phyloP scores from a whole-genome alignment of 2,329 filamentous ascomycete species.

The Chaetomiaceae sp. region DNA sequence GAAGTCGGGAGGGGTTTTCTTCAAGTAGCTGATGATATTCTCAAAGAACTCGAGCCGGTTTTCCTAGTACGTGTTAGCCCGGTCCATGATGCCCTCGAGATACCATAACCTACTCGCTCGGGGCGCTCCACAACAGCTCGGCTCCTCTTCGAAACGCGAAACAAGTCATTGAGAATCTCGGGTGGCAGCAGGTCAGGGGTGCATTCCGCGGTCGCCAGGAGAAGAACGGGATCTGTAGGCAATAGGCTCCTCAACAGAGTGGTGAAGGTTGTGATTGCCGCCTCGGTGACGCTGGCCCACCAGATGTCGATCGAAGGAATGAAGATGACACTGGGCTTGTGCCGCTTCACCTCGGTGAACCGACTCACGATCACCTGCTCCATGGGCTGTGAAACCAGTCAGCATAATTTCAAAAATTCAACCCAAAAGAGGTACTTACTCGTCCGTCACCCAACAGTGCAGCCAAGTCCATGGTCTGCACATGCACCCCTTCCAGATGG shows the following conservation, averaged over 20 bases:
- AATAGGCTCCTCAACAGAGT: slow-evolving; percentile 76
- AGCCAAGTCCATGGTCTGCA: slow-evolving; percentile 89
- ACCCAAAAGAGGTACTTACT: slow-evolving; percentile 40
- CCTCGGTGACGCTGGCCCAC: slow-evolving; percentile 61
- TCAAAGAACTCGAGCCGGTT: slow-evolving; percentile 77
- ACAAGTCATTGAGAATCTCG: slow-evolving; percentile 69
- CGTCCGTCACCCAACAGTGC: slow-evolving; percentile 81
- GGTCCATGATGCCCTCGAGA: background rate
- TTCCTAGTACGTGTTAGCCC: slow-evolving; percentile 37
- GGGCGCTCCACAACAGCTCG: slow-evolving; percentile 67
- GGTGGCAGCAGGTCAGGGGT: slow-evolving; percentile 48
- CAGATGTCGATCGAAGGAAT: slow-evolving; percentile 87
- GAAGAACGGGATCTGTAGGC: slow-evolving; percentile 84
- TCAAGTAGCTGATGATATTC: slow-evolving; percentile 69
- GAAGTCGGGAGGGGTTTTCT: slow-evolving; percentile 76
- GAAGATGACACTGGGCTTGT: slow-evolving; percentile 94
- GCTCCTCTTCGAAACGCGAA: slow-evolving; percentile 80
- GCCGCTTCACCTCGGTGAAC: slow-evolving; percentile 87
- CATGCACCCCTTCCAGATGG: slow-evolving; percentile 88
- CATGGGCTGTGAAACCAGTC: slow-evolving; percentile 48
- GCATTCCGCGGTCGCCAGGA: slow-evolving; percentile 79
- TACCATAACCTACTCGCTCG: slow-evolving; percentile 44
- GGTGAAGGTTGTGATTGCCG: slow-evolving; percentile 75
- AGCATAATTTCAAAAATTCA: slow-evolving; percentile 23
- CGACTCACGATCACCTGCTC: slow-evolving; percentile 88